A percentile compares a stretch with the other conserved stretches of the same genome.
phyloP scores from a whole-genome alignment of 2,329 filamentous ascomycete species.

The Phoma herbarum region DNA sequence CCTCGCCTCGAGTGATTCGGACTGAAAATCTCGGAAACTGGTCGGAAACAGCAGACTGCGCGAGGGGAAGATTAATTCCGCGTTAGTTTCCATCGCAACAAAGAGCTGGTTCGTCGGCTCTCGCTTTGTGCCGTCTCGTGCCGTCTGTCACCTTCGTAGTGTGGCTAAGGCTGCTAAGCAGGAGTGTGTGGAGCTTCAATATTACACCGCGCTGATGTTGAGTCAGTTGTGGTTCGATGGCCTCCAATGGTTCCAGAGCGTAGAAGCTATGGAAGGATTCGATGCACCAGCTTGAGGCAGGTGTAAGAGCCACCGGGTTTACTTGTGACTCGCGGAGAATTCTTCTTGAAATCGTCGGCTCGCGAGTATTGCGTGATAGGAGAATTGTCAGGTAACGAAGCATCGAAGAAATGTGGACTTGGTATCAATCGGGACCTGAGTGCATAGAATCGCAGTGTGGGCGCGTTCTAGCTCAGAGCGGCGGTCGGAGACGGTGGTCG shows the following conservation, averaged over 20 bases:
- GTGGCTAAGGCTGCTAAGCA: constrained; percentile 20
- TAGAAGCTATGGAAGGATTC: constrained; percentile 19
- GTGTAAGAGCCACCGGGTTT: constrained; percentile 7
- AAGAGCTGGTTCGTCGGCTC: constrained; percentile 10
- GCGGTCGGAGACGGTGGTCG: constrained; percentile 1
- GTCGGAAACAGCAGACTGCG: constrained; percentile 17
- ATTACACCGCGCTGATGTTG: constrained; percentile 15
- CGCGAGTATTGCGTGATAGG: constrained; percentile 15
- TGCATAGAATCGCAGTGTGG: constrained; percentile 2
- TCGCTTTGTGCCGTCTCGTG: constrained; percentile 21
- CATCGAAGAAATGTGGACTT: constrained; percentile 22
- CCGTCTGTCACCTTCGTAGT: constrained; percentile 14
- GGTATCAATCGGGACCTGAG: constrained; percentile 12
- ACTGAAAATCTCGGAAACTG: constrained; percentile 2
- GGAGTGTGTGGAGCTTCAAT: constrained; percentile 21
- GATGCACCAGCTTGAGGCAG: constrained; percentile 14
- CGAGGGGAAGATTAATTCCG: constrained; percentile 12
- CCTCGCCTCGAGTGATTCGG: constrained; percentile 6
- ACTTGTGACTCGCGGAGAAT: constrained; percentile 20
- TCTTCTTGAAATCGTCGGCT: constrained; percentile 15
- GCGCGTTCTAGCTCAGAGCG: constrained; percentile 3
- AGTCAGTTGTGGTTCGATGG: constrained; percentile 20
- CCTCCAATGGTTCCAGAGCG: constrained; percentile 13
- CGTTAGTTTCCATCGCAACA: constrained; percentile 16
- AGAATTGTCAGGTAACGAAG: constrained; percentile 10